Evolutionary conservation across 192 early-diverging fungal genomes (phyloP).

Genomic region (Entomortierella parvispora): DNA sequence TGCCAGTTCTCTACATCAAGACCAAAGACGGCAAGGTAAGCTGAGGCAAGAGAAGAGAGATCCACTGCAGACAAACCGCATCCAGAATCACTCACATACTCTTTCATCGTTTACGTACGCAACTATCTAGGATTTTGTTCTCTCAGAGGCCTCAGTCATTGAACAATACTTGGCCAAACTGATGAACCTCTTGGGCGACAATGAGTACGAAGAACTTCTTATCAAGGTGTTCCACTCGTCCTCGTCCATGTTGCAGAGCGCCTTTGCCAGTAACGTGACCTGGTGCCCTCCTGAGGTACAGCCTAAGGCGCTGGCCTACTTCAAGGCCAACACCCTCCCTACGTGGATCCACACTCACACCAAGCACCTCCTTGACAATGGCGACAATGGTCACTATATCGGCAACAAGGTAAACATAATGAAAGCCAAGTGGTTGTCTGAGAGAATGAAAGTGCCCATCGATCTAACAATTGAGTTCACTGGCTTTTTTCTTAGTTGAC

Average conservation of each 20-base stretch:
- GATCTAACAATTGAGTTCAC: too few relatives aligned
- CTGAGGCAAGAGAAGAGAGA: too few relatives aligned
- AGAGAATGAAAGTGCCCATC: neutral
- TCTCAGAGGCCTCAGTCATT: constrained; percentile 14
- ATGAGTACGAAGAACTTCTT: constrained; percentile 27
- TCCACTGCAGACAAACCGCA: too few relatives aligned
- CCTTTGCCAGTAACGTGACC: constrained; percentile 5
- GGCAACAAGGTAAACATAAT: neutral
- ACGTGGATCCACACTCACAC: constrained; percentile 20
- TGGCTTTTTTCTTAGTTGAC: constrained; percentile 3
- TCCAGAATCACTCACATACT: neutral
- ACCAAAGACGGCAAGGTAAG: constrained; percentile 26
- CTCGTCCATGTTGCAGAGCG: neutral
- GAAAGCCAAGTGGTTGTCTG: neutral
- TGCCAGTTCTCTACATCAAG: constrained; percentile 15
- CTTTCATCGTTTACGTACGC: neutral
- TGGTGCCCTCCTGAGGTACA: constrained; percentile 8
- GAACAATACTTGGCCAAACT: constrained; percentile 31
- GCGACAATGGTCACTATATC: constrained; percentile 35
- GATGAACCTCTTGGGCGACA: constrained; percentile 27
- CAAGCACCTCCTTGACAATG: constrained; percentile 29
- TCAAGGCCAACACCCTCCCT: neutral
- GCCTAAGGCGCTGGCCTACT: neutral
- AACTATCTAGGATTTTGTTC: neutral
- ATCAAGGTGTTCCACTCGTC: constrained; percentile 25